These are phyloP conservation scores for Nematodospora anomalae DNA, from an alignment of 1,139 yeast species.

Conservation along the genomic window DNA sequence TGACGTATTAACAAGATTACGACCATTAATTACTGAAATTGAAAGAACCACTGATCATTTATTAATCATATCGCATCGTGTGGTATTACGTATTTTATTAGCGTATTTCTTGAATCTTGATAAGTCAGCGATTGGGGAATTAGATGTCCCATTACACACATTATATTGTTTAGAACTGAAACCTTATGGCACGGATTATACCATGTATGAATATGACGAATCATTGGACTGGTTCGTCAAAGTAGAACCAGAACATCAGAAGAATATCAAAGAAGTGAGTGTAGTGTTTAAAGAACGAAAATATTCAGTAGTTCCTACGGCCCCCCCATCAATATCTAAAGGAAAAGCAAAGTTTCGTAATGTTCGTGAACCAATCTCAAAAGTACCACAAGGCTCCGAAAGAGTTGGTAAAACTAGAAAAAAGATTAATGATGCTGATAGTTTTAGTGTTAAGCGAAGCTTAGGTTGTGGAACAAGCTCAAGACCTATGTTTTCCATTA, in stretches of 20 bases:
- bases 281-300: slow-evolving; percentile 64
- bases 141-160: slow-evolving; percentile 91
- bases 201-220: slow-evolving; percentile 84
- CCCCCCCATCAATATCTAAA: slow-evolving; percentile 43
- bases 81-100: slow-evolving; percentile 80
- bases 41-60: slow-evolving; percentile 91
- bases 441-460: slow-evolving; percentile 21
- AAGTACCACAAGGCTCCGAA: slow-evolving; percentile 8
- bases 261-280: slow-evolving; percentile 63
- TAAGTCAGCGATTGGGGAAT: slow-evolving; percentile 78
- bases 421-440: slow-evolving; percentile 9
- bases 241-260: slow-evolving; percentile 65
- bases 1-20: slow-evolving; percentile 85
- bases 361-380: slow-evolving; percentile 3
- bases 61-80: slow-evolving; percentile 82
- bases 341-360: slow-evolving; percentile 5
- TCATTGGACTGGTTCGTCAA: slow-evolving; percentile 73
- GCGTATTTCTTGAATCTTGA: slow-evolving; percentile 89
- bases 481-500: background rate
- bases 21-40: slow-evolving; percentile 89
- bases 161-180: slow-evolving; percentile 86
- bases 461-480: slow-evolving; percentile 16
- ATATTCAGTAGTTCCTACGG: slow-evolving; percentile 73
- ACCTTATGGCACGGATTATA: slow-evolving; percentile 94
- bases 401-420: too few relatives aligned